Percentiles rank a stretch among this genome's conserved stretches.
Conservation (phyloP, 257 asterid species). For the Schizonepeta tenuifolia region DNA sequence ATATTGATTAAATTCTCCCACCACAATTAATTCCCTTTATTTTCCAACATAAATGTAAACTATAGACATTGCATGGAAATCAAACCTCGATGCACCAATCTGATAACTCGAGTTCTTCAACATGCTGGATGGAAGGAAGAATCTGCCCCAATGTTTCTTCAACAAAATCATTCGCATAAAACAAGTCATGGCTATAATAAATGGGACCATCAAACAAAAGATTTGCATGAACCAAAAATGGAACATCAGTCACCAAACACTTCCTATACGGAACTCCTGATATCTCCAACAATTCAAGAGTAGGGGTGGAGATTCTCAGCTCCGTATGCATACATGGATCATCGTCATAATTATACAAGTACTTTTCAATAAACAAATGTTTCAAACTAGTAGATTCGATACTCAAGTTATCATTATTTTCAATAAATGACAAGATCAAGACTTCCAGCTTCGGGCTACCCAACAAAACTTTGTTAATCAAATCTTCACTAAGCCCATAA, state of each 20-base stretch:
- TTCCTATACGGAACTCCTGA: neutral
- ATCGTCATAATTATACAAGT: neutral
- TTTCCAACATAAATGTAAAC: too few relatives aligned
- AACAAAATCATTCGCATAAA: neutral
- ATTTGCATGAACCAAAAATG: neutral
- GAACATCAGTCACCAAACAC: neutral
- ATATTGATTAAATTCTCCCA: too few relatives aligned
- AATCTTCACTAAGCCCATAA: neutral
- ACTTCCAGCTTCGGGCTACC: neutral
- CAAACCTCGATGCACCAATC: neutral
- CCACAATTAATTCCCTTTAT: too few relatives aligned
- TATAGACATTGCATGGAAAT: too few relatives aligned
- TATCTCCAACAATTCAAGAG: neutral
- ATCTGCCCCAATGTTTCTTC: neutral
- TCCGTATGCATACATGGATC: neutral
- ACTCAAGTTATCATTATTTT: neutral
- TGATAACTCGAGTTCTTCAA: neutral
- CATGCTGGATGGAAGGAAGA: neutral
- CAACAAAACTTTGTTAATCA: too few relatives aligned
- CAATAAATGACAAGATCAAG: neutral
- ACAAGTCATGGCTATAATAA: too few relatives aligned
- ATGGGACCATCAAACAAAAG: too few relatives aligned
- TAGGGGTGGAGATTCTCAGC: neutral
- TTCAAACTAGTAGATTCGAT: neutral
- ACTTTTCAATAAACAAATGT: neutral